Evolutionary conservation across 164 flowering plant species (phyloP), one percentile per base, ranked within the genome.

Genomic region (Berberis thunbergii): DNA sequence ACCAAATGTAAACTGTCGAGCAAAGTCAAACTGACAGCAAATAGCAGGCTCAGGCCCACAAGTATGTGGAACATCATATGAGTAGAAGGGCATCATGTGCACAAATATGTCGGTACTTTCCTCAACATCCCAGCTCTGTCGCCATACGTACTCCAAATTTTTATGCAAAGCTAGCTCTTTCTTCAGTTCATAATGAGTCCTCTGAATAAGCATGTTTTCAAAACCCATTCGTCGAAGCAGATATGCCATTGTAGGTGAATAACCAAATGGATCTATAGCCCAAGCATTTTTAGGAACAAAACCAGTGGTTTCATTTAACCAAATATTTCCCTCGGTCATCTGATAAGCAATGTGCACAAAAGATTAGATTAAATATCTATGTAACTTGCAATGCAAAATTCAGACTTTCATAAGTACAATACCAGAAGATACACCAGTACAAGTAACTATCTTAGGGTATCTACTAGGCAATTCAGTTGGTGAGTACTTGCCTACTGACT

Each of bases 261-360:
- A 91, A 65, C 99, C 99, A 80, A 95, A 91, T 49, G 99, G 99
- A 78, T 95, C 99, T 61, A 95, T 95, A 43, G 99, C 87, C 97
- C 99, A 95, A 48, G 99, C 83, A 76, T 95, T 95, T 75, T 85
- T 91, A 1, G 99, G 99, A 68, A 95, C 72, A 75, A 91, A 71
- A 43, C 99, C 99, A 70, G 89, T 67, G 52, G 97, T 95, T 11
- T 91, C 93, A 75, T 89, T 87, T 69, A 95, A 73, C 99, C 99
- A 91, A 83, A 85, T 81, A 73, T 95, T 95, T n/a, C 99, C 99
- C 77, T 95, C 99, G 45, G 89, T 81, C 45, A 95, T 88, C 99
- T 95, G 85, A 60, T n/a, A 65, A 57, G 74, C 26, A 41, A 39
- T 50, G 38, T 26, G 60, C 38, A 41, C 49, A 60, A 66, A 41